Evolutionary conservation across 2,329 filamentous ascomycete genomes (phyloP), one percentile per base, ranked within the genome.

Genomic region (Diplodia seriata): DNA sequence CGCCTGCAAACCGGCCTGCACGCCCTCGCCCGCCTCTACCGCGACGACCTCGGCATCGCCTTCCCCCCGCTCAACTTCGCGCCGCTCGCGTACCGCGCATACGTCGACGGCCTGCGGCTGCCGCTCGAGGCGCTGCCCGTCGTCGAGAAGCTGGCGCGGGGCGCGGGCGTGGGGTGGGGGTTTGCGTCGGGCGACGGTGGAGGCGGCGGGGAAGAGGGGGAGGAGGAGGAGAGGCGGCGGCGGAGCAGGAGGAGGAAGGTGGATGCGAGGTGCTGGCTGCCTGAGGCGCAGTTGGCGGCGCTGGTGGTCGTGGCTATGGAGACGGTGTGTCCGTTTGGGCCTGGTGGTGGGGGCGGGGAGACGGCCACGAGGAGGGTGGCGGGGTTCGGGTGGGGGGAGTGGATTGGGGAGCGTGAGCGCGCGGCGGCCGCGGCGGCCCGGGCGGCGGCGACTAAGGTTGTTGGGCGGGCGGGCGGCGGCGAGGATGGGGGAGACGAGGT

Each of bases 291-390:
- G 53, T 80, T 97, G 1, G 83, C 93, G 67, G 84, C 89, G 4
- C 81, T 92, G 3, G 77, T 97, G 3, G 82, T 97, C 2, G 84
- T 97, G 15, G 88, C 91, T 4, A 88, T 90, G 3, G 97, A 97
- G 73, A 77, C 97, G 2, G 83, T 91, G 23, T 93, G 92, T 73
- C 92, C 94, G 0, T 87, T 97, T 73, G 81, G 82, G 26, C 23
- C 23, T 23, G 23, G 73, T 84, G 14, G 77, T 82, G 15, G 15
- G 1, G 4, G 15, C 14, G 3, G 38, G 38, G 6, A 4, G 40
- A 64, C 82, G 89, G 71, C 80, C 83, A 87, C 15, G 50, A 62
- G 14, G 55, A 49, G 33, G 38, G 36, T 23, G 31, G 33, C 47
- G 20, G 6, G 20, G 12, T 38, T 20, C 2, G 65, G n/a, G 14